Percentiles rank a stretch among this genome's conserved stretches.
Conservation (phyloP, 495 filamentous ascomycete species). For the Aspergillus panamensis region DNA sequence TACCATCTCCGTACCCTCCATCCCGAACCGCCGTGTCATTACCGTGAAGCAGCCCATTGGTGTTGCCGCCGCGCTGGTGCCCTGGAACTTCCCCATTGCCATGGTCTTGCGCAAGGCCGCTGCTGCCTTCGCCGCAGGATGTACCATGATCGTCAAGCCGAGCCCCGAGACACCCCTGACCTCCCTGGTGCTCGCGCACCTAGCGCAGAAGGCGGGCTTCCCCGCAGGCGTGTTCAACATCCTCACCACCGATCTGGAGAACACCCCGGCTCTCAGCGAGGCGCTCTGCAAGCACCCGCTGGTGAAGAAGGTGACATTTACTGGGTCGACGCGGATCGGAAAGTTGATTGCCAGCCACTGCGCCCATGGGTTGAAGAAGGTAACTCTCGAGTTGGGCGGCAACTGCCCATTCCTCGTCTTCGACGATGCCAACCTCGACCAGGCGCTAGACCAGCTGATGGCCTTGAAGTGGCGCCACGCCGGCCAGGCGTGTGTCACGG, state of each 20-base stretch:
- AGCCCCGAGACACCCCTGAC: conserved; percentile 61
- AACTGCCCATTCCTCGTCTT: conserved; percentile 75
- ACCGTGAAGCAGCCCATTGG: conserved; percentile 70
- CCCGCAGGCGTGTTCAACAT: conserved; percentile 56
- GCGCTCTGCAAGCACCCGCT: conserved; percentile 61
- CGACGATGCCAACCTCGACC: conserved; percentile 66
- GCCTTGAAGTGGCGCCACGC: conserved; percentile 64
- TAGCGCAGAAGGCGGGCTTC: conserved; percentile 53
- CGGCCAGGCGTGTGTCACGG: conserved; percentile 71
- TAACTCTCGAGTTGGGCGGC: conserved; percentile 70
- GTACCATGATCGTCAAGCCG: conserved; percentile 61
- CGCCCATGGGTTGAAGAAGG: conserved; percentile 63
- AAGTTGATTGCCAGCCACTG: conserved; percentile 59
- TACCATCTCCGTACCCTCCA: conserved; percentile 50
- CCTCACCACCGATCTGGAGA: conserved; percentile 55
- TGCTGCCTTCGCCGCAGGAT: conserved; percentile 68
- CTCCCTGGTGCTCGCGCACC: conserved; percentile 49
- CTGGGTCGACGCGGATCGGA: conserved; percentile 63
- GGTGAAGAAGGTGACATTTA: conserved; percentile 72
- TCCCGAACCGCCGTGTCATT: conserved; percentile 60
- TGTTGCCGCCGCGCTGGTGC: conserved; percentile 60
- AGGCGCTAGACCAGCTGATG: conserved; percentile 57
- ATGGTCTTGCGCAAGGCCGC: conserved; percentile 69
- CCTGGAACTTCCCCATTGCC: conserved; percentile 62
- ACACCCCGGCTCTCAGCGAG: conserved; percentile 61